Conservation (phyloP, 176 grass and related monocot species). For the Rhipidocladum racemiflorum region DNA sequence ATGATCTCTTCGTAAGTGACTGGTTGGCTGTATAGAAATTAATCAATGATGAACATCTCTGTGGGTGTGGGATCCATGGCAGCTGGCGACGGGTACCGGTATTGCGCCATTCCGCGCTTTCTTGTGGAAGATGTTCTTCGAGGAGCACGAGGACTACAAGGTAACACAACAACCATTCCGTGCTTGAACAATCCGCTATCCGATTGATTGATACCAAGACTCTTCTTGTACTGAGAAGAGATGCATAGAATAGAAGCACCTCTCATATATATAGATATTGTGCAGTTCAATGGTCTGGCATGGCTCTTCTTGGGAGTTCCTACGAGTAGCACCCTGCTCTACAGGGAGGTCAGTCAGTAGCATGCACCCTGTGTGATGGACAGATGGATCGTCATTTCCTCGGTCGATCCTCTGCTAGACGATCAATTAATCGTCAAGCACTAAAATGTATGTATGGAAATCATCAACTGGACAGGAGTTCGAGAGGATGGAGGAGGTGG, state of each 20-base stretch:
- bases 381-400: too few relatives aligned
- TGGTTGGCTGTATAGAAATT: too few relatives aligned
- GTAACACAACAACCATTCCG: constrained; percentile 15
- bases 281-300: constrained; percentile 76
- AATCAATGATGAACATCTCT: too few relatives aligned
- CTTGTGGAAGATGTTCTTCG: constrained; percentile 99
- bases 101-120: constrained; percentile 88
- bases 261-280: too few relatives aligned
- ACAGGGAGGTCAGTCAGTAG: background rate
- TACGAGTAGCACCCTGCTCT: too few relatives aligned
- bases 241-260: too few relatives aligned
- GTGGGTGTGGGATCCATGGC: background rate
- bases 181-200: background rate
- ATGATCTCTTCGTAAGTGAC: too few relatives aligned
- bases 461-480: constrained; percentile 44
- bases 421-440: too few relatives aligned
- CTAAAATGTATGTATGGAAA: too few relatives aligned
- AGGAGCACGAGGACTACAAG: constrained; percentile 86
- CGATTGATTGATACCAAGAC: background rate
- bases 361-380: too few relatives aligned
- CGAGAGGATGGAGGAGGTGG: constrained; percentile 70
- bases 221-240: background rate
- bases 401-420: too few relatives aligned
- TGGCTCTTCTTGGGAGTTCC: constrained; percentile 79
- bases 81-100: constrained; percentile 92